A percentile compares a stretch with the other conserved stretches of the same genome.
These are phyloP conservation scores for Sporothrix protearum DNA, from an alignment of 2,329 filamentous ascomycete genomes.

Conservation along the genomic window DNA sequence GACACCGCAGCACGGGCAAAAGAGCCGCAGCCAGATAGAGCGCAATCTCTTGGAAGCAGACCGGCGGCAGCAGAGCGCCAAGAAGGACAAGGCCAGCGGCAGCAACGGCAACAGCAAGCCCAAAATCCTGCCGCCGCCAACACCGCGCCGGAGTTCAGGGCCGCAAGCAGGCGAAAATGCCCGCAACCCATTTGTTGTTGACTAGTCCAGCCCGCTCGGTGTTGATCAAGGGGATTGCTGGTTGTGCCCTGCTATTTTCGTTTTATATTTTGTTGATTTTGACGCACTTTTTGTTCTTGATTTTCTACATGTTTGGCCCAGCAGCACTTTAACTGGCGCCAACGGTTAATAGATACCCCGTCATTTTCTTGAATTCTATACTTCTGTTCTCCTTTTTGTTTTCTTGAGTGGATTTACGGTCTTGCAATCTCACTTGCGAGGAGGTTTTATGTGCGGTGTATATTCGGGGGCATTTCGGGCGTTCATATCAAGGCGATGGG, in stretches of 20 bases:
- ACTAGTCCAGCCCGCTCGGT: slow-evolving; percentile 12
- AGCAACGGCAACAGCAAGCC: neutral
- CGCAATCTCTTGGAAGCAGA: slow-evolving; percentile 7
- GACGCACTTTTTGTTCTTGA: neutral
- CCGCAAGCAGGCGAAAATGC: slow-evolving; percentile 14
- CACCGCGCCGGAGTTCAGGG: neutral
- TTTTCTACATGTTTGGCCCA: neutral
- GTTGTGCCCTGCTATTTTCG: neutral
- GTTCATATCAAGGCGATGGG: neutral
- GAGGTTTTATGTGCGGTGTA: neutral
- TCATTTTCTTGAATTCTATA: neutral
- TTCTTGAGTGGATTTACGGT: neutral
- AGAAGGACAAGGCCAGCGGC: neutral
- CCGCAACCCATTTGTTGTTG: slow-evolving; percentile 23
- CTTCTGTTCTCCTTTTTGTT: neutral
- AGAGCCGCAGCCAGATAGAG: neutral
- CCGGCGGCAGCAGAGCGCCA: neutral
- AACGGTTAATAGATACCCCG: neutral
- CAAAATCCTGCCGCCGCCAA: slow-evolving; percentile 9
- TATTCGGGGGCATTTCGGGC: neutral
- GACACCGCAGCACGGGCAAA: neutral
- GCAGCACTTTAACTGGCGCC: neutral
- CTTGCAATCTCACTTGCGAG: neutral
- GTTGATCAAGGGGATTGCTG: neutral
- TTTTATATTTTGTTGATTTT: neutral